Evolutionary conservation across 345 rosid species (phyloP).

Genomic region (Noccaea bulbosa): DNA sequence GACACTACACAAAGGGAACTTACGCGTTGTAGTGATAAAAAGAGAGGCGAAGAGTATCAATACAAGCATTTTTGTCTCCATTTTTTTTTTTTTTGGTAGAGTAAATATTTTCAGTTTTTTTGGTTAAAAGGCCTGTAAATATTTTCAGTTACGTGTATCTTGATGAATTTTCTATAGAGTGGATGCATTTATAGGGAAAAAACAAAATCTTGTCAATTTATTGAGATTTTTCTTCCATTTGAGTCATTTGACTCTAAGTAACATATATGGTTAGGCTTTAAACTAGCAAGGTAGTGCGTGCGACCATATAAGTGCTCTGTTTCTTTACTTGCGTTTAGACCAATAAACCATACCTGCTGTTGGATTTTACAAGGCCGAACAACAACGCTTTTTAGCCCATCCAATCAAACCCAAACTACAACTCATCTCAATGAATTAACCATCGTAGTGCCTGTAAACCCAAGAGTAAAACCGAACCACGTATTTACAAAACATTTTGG

Average conservation of each 20-base stretch:
- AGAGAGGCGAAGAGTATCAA: neutral
- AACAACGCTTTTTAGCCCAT: neutral
- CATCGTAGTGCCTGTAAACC: too few relatives aligned
- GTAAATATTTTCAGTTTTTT: neutral
- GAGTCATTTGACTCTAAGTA: neutral
- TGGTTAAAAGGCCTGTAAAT: too few relatives aligned
- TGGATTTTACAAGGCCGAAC: neutral
- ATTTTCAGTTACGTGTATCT: neutral
- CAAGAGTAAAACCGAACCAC: too few relatives aligned
- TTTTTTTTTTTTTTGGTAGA: neutral
- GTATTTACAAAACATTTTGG: too few relatives aligned
- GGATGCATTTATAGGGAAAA: neutral
- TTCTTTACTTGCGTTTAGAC: too few relatives aligned
- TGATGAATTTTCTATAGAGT: neutral
- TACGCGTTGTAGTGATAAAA: conserved; percentile 12
- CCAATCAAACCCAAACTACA: neutral
- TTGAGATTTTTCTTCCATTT: too few relatives aligned
- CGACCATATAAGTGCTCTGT: too few relatives aligned
- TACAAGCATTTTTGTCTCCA: conserved; percentile 15
- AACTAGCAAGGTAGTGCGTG: neutral
- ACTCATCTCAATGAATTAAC: neutral
- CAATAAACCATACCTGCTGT: too few relatives aligned
- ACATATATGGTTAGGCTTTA: neutral
- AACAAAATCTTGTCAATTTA: neutral
- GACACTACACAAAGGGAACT: neutral